phyloP scores from a whole-genome alignment of 495 filamentous ascomycete species.

The Chaetomium fimeti region DNA sequence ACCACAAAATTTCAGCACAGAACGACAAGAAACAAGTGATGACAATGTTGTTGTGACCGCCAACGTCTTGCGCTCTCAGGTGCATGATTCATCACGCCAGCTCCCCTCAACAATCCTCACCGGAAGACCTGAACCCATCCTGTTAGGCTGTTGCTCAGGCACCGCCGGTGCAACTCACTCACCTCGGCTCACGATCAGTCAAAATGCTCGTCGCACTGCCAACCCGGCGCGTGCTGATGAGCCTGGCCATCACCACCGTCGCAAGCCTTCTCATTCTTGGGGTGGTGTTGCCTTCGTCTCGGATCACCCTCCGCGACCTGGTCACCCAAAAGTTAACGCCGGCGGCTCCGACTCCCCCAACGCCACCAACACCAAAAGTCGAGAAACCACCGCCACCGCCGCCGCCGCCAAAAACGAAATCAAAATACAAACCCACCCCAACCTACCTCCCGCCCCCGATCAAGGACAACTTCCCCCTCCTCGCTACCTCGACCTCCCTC shows the following conservation, averaged over 20 bases:
- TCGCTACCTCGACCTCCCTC: slow-evolving; percentile 32
- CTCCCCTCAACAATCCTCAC: too few relatives aligned
- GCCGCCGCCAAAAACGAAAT: neutral
- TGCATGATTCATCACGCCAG: too few relatives aligned
- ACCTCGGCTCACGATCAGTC: too few relatives aligned
- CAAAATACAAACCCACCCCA: slow-evolving; percentile 39
- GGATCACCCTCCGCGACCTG: neutral
- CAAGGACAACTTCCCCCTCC: slow-evolving; percentile 41
- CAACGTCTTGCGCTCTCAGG: too few relatives aligned
- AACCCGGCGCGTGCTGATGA: slow-evolving; percentile 6
- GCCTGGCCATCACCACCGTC: slow-evolving; percentile 3
- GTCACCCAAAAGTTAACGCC: neutral
- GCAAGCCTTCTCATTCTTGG: neutral
- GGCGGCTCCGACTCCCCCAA: neutral
- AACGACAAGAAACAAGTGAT: too few relatives aligned
- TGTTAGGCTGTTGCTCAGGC: too few relatives aligned
- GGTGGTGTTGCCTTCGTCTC: neutral
- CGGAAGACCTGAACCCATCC: too few relatives aligned
- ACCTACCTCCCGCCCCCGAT: slow-evolving; percentile 38
- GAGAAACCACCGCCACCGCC: neutral
- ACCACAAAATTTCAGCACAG: too few relatives aligned
- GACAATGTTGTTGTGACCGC: too few relatives aligned
- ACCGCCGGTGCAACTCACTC: too few relatives aligned
- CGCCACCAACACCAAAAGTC: neutral
- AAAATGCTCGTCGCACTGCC: slow-evolving; percentile 16